Evolutionary conservation across 164 flowering plant species (phyloP), one percentile per base, ranked within the genome.

Genomic region (Vitis riparia): DNA sequence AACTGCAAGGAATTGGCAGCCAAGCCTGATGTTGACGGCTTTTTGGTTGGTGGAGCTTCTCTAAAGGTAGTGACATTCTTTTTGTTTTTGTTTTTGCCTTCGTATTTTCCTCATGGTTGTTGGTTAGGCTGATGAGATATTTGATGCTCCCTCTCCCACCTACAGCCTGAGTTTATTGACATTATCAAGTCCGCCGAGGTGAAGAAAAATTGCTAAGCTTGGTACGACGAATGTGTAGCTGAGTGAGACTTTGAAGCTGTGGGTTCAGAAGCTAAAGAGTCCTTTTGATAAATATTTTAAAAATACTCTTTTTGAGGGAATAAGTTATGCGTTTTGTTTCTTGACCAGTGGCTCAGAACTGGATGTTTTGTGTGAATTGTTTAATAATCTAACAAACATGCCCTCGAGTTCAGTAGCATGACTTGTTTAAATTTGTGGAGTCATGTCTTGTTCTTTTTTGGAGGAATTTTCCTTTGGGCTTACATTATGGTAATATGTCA

Each of bases 31-130:
- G 83, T 91, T 49, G 98, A 91, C 77, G 98, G 98, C 9, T 93
- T 93, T 76, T 80, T 93, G 78, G 98, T 93, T 68, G 98, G 98
- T 1, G 97, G 97, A 62, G 97, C 98, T 69, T 91, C 98, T 3
- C 75, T 93, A 0, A 93, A 91, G 98, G 97, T 93, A 64, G 48
- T n/a, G 13, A 47, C 60, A 15, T 27, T 17, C 0, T 52, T 51
- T 48, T 13, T 10, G 8, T 67, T 8, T 14, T 44, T 19, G 67
- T 16, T 47, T 15, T 62, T 61, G 37, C 5, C 60, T 49, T 61
- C 37, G 12, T 3, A 47, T 15, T 37, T 5, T 14, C 29, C 8
- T 55, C 23, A 13, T 16, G 9, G 29, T 49, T 53, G 14, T 27
- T 15, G 15, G 3, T 49, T n/a, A 7, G 44, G 44, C 49, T 1